phyloP scores from a whole-genome alignment of 2,329 filamentous ascomycete species.

The Mycosphaerella arachidis region DNA sequence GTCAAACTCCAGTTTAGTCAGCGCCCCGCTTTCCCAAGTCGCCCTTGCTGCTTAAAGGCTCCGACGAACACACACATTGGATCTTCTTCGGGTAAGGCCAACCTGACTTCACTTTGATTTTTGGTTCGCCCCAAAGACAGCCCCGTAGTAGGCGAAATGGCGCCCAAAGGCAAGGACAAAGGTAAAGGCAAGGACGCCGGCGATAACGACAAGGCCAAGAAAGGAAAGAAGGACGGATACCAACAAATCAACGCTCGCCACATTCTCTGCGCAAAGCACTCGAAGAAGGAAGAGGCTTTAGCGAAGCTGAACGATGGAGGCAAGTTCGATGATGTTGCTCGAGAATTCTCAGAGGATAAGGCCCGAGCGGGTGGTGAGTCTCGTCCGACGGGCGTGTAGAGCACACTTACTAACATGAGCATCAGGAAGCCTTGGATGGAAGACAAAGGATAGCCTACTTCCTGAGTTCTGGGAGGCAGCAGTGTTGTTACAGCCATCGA shows the following conservation, averaged over 20 bases:
- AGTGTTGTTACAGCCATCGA: conserved; percentile 63
- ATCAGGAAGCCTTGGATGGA: conserved; percentile 64
- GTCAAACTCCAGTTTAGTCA: background rate
- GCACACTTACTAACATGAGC: background rate
- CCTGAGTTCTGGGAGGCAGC: conserved; percentile 68
- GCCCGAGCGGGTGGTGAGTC: conserved; percentile 47
- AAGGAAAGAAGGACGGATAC: conserved; percentile 50
- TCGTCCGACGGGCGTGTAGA: background rate
- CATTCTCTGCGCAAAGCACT: conserved; percentile 71
- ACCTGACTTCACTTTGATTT: too few species aligned
- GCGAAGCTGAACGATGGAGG: conserved; percentile 61
- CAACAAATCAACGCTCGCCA: conserved; percentile 70
- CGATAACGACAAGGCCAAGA: conserved; percentile 25
- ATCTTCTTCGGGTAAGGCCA: too few species aligned
- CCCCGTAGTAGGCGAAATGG: conserved; percentile 18
- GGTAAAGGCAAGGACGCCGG: conserved; percentile 22
- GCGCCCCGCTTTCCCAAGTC: background rate
- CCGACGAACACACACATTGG: too few species aligned
- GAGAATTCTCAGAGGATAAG: conserved; percentile 72
- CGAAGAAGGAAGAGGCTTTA: conserved; percentile 72
- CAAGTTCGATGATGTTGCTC: conserved; percentile 71
- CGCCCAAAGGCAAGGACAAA: conserved; percentile 33
- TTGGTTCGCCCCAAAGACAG: too few species aligned
- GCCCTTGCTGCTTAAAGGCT: too few species aligned
- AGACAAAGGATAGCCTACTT: conserved; percentile 59